Evolutionary conservation across 2,329 filamentous ascomycete genomes (phyloP), one percentile per base, ranked within the genome.

Genomic region (Oidium heveae): DNA sequence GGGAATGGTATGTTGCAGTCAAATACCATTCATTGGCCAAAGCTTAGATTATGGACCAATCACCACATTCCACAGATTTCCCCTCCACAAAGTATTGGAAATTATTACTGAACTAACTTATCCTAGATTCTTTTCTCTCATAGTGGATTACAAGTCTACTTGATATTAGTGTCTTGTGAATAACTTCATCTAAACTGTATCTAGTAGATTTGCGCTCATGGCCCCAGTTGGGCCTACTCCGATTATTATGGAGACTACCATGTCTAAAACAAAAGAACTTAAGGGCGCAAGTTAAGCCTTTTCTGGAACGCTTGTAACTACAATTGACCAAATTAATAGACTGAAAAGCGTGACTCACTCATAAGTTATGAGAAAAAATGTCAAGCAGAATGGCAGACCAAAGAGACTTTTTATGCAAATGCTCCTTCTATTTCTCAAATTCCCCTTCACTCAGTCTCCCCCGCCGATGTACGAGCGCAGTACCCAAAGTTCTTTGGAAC

Each of bases 401-500:
- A 78, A 61, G 75, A 75, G 59, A 72, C 94, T 61, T 98, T 96
- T 75, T 76, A 95, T 68, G 75, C 81, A 62, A 73, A 96, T 68
- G 87, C 91, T 24, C 91, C 91, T 36, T 79, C 84, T 20, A 78
- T 80, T 54, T 70, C 75, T 59, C 87, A 95, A 61, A 76, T 87
- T 59, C 84, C 86, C 57, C 78, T 83, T 61, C 75, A 82, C 64
- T 79, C 82, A 57, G 79, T 88, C 62, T 74, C 81, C 53, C 73
- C 84, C 56, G 77, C 77, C 59, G 81, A 91, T 63, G 74, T 94
- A 59, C 84, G 84, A 64, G 74, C 81, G 63, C 81, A 87, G 67
- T 72, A 84, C 63, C 89, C 89, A 61, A 96, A 96, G 71, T 94
- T 88, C 74, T 93, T 89, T 66, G 86, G 83, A 57, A 82, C 77